Evolutionary conservation across 208 protist genomes (phyloP).

Genomic region (Cochliopodium minus): DNA sequence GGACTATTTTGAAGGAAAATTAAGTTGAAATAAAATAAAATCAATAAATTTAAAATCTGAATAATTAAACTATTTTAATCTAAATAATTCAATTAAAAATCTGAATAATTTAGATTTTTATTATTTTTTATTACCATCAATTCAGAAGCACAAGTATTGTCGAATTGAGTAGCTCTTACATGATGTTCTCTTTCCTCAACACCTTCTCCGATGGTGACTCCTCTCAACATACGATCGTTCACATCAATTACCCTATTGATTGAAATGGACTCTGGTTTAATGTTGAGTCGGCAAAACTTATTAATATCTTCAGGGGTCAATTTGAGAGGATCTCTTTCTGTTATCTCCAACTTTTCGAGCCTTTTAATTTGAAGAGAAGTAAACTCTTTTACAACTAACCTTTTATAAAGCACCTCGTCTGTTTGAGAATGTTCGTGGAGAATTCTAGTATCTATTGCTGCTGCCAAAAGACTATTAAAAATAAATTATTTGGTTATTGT

Average conservation of each 20-base stretch:
- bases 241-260: slow-evolving; percentile 85
- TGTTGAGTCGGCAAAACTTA: slow-evolving; percentile 76
- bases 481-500: too few species aligned
- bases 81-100: too few species aligned
- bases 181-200: slow-evolving; percentile 63
- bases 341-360: slow-evolving; percentile 69
- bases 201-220: slow-evolving; percentile 76
- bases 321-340: slow-evolving; percentile 62
- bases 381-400: slow-evolving; percentile 68
- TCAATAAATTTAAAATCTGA: too few species aligned
- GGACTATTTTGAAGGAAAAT: too few species aligned
- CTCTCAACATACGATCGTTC: slow-evolving; percentile 84
- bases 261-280: slow-evolving; percentile 79
- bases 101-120: too few species aligned
- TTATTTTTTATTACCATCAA: too few species aligned
- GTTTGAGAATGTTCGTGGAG: slow-evolving; percentile 82
- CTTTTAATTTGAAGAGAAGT: slow-evolving; percentile 62
- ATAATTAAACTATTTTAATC: too few species aligned
- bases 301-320: slow-evolving; percentile 59
- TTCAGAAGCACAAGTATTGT: slow-evolving; percentile 87
- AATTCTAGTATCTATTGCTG: slow-evolving; percentile 85
- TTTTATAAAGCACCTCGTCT: slow-evolving; percentile 59
- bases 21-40: too few species aligned
- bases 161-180: slow-evolving; percentile 67
- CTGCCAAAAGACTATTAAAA: slow-evolving; percentile 74